Conservation (phyloP, 805 yeast species). For the Wickerhamomyces strasburgensis region DNA sequence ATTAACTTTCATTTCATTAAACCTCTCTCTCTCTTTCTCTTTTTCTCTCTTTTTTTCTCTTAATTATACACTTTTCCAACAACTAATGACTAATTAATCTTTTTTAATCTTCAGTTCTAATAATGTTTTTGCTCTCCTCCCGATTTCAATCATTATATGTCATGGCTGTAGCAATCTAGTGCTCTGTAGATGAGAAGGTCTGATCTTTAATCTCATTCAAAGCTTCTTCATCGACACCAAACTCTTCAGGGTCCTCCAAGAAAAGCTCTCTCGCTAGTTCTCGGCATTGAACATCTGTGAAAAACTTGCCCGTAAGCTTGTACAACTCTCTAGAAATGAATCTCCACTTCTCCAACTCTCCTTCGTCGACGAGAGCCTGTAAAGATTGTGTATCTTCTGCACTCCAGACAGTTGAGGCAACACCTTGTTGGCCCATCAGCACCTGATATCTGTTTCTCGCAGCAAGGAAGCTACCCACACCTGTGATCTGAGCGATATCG, state of each 20-base stretch:
- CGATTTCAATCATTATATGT: too few relatives aligned
- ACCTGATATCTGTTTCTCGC: slow-evolving; percentile 79
- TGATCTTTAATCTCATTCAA: slow-evolving; percentile 27
- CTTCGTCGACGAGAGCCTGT: slow-evolving; percentile 55
- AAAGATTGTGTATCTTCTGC: slow-evolving; percentile 47
- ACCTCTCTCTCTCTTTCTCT: too few relatives aligned
- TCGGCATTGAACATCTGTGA: slow-evolving; percentile 50
- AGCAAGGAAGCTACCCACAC: slow-evolving; percentile 62
- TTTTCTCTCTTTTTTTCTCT: too few relatives aligned
- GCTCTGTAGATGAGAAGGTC: not conserved
- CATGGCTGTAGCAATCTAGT: not conserved
- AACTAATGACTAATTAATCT: too few relatives aligned
- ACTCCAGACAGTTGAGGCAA: slow-evolving; percentile 62
- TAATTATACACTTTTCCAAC: too few relatives aligned
- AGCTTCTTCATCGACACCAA: slow-evolving; percentile 50
- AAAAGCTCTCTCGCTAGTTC: slow-evolving; percentile 49
- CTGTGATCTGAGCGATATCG: slow-evolving; percentile 62
- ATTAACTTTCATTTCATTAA: too few relatives aligned
- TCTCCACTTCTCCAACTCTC: slow-evolving; percentile 66
- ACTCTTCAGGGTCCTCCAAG: slow-evolving; percentile 47
- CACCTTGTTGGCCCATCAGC: slow-evolving; percentile 78
- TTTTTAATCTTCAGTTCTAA: too few relatives aligned
- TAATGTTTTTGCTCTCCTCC: too few relatives aligned
- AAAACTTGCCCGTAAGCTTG: slow-evolving; percentile 43
- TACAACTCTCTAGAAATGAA: slow-evolving; percentile 58